Percentiles rank a stretch among this genome's conserved stretches.
These are phyloP conservation scores for Boletus reticuloceps DNA, from an alignment of 768 basidiomycete genomes.

Conservation along the genomic window DNA sequence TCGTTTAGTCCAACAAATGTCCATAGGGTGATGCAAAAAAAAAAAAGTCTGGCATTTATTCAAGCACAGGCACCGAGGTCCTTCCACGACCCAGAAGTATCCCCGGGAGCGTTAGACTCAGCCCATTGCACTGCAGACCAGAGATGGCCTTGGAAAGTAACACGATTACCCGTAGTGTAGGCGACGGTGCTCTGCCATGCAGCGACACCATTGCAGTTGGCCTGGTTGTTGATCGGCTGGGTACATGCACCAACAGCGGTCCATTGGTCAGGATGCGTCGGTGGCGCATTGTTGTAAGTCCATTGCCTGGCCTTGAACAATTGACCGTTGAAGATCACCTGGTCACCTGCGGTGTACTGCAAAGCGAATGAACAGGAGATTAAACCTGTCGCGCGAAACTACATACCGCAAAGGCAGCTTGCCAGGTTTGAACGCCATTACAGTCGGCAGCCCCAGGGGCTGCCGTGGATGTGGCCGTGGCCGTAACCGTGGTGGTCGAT, in stretches of 20 bases:
- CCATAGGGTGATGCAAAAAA: too few relatives aligned
- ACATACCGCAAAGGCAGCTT: constrained; percentile 20
- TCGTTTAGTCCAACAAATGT: too few relatives aligned
- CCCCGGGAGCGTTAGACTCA: constrained; percentile 19
- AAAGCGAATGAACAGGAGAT: not conserved
- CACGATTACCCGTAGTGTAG: constrained; percentile 17
- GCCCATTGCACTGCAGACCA: constrained; percentile 29
- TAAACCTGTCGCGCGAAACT: not conserved
- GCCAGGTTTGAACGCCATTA: constrained; percentile 23
- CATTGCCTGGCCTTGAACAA: constrained; percentile 27
- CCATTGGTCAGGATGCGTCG: constrained; percentile 19
- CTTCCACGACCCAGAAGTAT: constrained; percentile 26
- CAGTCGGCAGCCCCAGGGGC: constrained; percentile 4
- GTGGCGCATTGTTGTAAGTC: constrained; percentile 23
- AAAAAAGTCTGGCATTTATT: not conserved
- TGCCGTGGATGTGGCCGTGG: not conserved
- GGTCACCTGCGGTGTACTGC: constrained; percentile 24
- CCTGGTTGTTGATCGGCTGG: constrained; percentile 25
- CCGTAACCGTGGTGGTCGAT: not conserved
- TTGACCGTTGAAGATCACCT: constrained; percentile 19
- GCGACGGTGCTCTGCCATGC: constrained; percentile 18
- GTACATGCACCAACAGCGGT: not conserved
- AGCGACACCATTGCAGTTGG: constrained; percentile 16
- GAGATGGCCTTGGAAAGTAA: constrained; percentile 10
- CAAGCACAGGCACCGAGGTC: constrained; percentile 21